These are phyloP conservation scores for Abortiporus biennis DNA, from an alignment of 1,284 basidiomycete species.

Conservation along the genomic window DNA sequence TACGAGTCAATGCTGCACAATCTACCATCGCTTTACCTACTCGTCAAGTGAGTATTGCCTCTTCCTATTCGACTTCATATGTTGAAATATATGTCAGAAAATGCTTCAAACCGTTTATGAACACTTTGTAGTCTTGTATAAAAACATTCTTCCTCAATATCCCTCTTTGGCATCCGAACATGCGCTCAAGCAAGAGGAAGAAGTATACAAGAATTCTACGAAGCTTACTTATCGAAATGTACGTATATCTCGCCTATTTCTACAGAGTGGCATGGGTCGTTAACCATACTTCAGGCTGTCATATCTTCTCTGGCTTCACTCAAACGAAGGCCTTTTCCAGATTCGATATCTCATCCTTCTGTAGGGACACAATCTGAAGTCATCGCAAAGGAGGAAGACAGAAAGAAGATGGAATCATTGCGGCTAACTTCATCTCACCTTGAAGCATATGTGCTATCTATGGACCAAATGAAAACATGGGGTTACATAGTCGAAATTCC, in stretches of 20 bases:
- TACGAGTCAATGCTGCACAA: constrained; percentile 56
- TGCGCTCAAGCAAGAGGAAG: constrained; percentile 71
- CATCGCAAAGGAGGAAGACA: constrained; percentile 48
- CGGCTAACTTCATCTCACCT: constrained; percentile 51
- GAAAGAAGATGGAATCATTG: constrained; percentile 51
- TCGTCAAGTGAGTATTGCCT: constrained; percentile 49
- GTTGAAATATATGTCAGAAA: constrained; percentile 34
- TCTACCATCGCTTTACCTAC: constrained; percentile 63
- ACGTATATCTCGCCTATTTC: constrained; percentile 17
- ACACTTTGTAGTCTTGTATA: constrained; percentile 64
- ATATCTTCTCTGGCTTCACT: constrained; percentile 68
- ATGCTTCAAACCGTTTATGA: constrained; percentile 70
- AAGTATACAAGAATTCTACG: constrained; percentile 64
- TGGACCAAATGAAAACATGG: constrained; percentile 58
- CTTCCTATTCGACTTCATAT: background rate
- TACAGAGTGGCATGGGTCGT: constrained; percentile 6
- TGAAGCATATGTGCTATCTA: constrained; percentile 51
- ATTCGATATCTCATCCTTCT: constrained; percentile 58
- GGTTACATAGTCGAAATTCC: constrained; percentile 73
- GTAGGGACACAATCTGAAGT: constrained; percentile 78
- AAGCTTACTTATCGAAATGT: constrained; percentile 80
- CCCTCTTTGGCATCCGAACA: constrained; percentile 65
- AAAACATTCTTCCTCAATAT: constrained; percentile 39
- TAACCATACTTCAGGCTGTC: constrained; percentile 45
- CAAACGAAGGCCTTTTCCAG: constrained; percentile 66